A percentile compares a stretch with the other conserved stretches of the same genome.
These are phyloP conservation scores for Colletotrichum shisoi DNA, from an alignment of 2,329 filamentous ascomycete genomes.

Conservation along the genomic window DNA sequence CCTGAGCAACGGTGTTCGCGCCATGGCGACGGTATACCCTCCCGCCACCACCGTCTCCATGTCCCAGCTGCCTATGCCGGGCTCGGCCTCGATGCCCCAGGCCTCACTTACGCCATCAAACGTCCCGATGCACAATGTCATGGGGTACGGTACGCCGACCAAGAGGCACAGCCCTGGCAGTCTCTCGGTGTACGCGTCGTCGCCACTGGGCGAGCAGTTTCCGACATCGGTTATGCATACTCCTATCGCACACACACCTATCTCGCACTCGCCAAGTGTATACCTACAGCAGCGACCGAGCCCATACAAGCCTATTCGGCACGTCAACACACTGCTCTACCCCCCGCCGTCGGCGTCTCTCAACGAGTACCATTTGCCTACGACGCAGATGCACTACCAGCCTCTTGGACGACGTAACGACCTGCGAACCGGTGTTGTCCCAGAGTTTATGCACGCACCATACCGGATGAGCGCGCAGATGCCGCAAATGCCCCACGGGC, in stretches of 20 bases:
- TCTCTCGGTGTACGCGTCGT: constrained; percentile 68
- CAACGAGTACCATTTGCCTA: constrained; percentile 73
- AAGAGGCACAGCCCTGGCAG: constrained; percentile 63
- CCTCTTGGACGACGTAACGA: constrained; percentile 75
- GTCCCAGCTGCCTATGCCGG: constrained; percentile 38
- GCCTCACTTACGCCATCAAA: constrained; percentile 37
- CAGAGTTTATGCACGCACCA: constrained; percentile 58
- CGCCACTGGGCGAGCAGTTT: constrained; percentile 71
- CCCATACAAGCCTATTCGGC: constrained; percentile 88
- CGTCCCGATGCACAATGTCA: constrained; percentile 44
- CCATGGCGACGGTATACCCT: constrained; percentile 81
- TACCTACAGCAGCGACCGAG: constrained; percentile 89
- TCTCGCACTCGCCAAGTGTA: constrained; percentile 83
- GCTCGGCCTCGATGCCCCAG: constrained; percentile 31
- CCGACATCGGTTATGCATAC: constrained; percentile 63
- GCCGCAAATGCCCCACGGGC: constrained; percentile 38
- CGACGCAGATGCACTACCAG: constrained; percentile 84
- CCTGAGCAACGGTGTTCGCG: constrained; percentile 66
- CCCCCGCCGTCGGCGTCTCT: constrained; percentile 83
- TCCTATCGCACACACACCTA: constrained; percentile 66
- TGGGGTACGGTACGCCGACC: constrained; percentile 59
- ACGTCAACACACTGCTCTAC: constrained; percentile 89
- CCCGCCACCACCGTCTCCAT: constrained; percentile 42
- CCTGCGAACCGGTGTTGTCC: constrained; percentile 74
- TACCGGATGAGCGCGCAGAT: constrained; percentile 33